These are phyloP conservation scores for Rosa chinensis DNA, from an alignment of 306 rosid species.

Conservation along the genomic window DNA sequence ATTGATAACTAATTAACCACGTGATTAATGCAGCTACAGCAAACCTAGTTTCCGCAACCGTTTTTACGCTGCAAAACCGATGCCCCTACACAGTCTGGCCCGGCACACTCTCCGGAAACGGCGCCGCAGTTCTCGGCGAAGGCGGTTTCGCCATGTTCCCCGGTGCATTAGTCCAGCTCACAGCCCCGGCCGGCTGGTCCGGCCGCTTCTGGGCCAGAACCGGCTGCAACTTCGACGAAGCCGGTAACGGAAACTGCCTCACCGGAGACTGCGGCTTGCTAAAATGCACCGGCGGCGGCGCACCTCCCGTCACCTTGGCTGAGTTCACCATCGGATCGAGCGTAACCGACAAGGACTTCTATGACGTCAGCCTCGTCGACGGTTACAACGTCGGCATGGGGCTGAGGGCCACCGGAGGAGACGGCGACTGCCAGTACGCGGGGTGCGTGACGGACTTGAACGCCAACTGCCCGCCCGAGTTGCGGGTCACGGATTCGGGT, in stretches of 20 bases:
- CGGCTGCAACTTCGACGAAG: conserved; percentile 55
- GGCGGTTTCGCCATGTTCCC: conserved; percentile 61
- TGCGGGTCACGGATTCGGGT: conserved; percentile 40
- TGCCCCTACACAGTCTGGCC: conserved; percentile 80
- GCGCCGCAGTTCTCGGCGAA: conserved; percentile 49
- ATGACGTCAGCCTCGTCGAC: conserved; percentile 85
- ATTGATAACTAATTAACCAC: neutral
- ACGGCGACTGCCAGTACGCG: conserved; percentile 83
- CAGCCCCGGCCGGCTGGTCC: conserved; percentile 77
- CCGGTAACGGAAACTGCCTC: conserved; percentile 55
- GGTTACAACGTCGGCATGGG: conserved; percentile 90
- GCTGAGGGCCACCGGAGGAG: conserved; percentile 61
- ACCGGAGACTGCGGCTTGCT: conserved; percentile 73
- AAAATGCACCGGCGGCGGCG: conserved; percentile 55
- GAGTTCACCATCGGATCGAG: conserved; percentile 58
- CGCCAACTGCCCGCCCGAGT: conserved; percentile 54
- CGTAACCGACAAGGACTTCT: conserved; percentile 54
- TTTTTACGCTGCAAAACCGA: conserved; percentile 56
- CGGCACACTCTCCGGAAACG: conserved; percentile 71
- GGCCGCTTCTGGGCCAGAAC: conserved; percentile 92
- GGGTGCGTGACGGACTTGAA: conserved; percentile 78
- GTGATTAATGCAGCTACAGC: conserved; percentile 33
- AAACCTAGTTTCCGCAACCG: conserved; percentile 38
- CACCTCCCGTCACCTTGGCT: conserved; percentile 63
- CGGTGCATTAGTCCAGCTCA: conserved; percentile 35